Evolutionary conservation across 768 basidiomycete genomes (phyloP).

Genomic region (Kwoniella newhampshirensis): DNA sequence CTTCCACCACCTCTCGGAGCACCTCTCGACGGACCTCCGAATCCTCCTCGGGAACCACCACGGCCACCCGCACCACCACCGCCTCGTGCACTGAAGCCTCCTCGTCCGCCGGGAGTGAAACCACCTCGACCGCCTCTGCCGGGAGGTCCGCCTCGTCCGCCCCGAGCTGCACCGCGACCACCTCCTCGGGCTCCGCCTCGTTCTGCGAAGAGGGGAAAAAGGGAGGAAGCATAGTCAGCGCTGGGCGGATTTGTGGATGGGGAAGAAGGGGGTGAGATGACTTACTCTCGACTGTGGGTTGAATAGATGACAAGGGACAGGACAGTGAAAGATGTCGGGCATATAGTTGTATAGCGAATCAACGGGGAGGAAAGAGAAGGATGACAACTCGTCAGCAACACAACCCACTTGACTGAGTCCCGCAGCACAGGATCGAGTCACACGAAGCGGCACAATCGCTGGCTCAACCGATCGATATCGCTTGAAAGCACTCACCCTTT

Average conservation of each 20-base stretch:
- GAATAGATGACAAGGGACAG: too few species aligned
- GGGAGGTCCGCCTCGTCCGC: constrained; percentile 53
- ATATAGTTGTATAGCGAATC: too few species aligned
- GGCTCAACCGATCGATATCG: neutral
- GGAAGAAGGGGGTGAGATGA: constrained; percentile 55
- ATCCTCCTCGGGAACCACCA: constrained; percentile 24
- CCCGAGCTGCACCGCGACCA: constrained; percentile 50
- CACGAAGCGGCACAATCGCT: neutral
- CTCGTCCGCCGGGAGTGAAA: constrained; percentile 27
- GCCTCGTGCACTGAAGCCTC: constrained; percentile 27
- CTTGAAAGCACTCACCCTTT: constrained; percentile 53
- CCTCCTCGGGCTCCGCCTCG: constrained; percentile 52
- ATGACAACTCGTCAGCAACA: constrained; percentile 4
- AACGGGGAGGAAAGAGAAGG: too few species aligned
- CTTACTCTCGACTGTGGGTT: constrained; percentile 1
- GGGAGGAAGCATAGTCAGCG: too few species aligned
- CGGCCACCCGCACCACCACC: constrained; percentile 41
- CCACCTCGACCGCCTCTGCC: constrained; percentile 42
- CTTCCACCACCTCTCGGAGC: constrained; percentile 14
- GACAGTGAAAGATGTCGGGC: constrained; percentile 7
- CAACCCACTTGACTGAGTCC: constrained; percentile 1
- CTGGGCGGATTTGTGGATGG: too few species aligned
- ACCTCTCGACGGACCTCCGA: constrained; percentile 39
- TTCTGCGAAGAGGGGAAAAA: constrained; percentile 16
- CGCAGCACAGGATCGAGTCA: neutral